A percentile compares a stretch with the other conserved stretches of the same genome.
Evolutionary conservation across 78 protist genomes (phyloP).

Genomic region (Acrasis kona): DNA sequence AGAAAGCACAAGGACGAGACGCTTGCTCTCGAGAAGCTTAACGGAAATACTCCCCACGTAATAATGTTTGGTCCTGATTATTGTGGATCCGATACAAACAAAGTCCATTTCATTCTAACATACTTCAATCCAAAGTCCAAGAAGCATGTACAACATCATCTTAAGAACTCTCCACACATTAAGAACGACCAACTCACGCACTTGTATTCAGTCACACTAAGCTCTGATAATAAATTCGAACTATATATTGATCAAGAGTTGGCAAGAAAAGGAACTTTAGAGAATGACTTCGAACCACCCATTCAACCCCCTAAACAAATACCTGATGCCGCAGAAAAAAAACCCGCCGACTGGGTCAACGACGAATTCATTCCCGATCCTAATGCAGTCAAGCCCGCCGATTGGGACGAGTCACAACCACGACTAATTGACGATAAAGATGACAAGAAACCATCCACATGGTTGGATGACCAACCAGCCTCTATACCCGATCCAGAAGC

Average conservation of each 20-base stretch:
- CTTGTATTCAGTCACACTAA: constrained; percentile 91
- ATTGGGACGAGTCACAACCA: constrained; percentile 28
- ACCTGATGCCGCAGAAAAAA: constrained; percentile 73
- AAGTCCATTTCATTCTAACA: constrained; percentile 72
- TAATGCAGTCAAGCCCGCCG: constrained; percentile 46
- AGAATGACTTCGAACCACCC: constrained; percentile 69
- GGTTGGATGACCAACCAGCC: not conserved
- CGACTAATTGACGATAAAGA: not conserved
- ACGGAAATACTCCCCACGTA: constrained; percentile 73
- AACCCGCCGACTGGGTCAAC: constrained; percentile 95
- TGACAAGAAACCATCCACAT: not conserved
- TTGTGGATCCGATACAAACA: constrained; percentile 64
- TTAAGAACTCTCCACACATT: constrained; percentile 40
- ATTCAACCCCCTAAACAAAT: constrained; percentile 73
- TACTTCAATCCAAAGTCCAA: constrained; percentile 7
- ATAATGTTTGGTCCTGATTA: constrained; percentile 96
- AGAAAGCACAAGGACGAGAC: constrained; percentile 46
- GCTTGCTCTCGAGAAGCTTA: constrained; percentile 18
- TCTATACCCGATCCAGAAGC: constrained; percentile 65
- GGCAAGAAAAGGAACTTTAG: constrained; percentile 68
- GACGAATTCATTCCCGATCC: constrained; percentile 79
- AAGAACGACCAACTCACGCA: constrained; percentile 84
- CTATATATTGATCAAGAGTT: constrained; percentile 72
- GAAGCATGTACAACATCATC: constrained; percentile 70
- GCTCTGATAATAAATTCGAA: constrained; percentile 87